Base-by-base conservation (phyloP, 306 rosid species). In the Medicago lupulina region DNA sequence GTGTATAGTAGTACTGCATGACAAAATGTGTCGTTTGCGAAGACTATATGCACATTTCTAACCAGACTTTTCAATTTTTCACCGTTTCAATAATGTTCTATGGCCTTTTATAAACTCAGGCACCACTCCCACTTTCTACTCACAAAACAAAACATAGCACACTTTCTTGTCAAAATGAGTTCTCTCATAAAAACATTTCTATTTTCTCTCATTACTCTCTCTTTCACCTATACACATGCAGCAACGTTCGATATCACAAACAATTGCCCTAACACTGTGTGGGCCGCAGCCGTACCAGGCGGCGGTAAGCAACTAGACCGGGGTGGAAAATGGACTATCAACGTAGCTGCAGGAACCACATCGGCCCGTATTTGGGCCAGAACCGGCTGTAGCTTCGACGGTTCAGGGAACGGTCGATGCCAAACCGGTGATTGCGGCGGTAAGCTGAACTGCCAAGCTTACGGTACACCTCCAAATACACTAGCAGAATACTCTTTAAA, bases 361-460 rank as follows among this genome's bases (percentile, higher is more conserved):
- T 14, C 9, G 13, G 87, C 70, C 14, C 88, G 89, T n/a, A 80
- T 90, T 18, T 90, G 96, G 93, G 86, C 84, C 0, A 88, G 93
- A 8, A 90, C 96, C 6, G 76, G 81, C 10, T 88, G 96, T 79
- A 80, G 12, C 43, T 87, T 87, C 2, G 87, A 86, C 5, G 67
- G 66, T 1, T 16, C 71, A 0, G 88, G 90, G 1, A 69, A 25
- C 0, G 90, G 90, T 5, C 70, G 9, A 1, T 90, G 96, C 39
- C 60, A 66, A 38, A 88, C 91, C 0, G 92, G 92, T 0, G 96
- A 90, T 14, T 90, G 91, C 2, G 84, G 81, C 0, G 87, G 90
- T 4, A 62, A 57, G 9, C 77, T 86, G 2, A 63, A 25, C 2
- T 88, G 91, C 54, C 19, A 53, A 15, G 82, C n/a, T 1, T 82